A percentile compares a stretch with the other conserved stretches of the same genome.
These are phyloP conservation scores for Chrysanthemum makinoi DNA, from an alignment of 129 eudicot species.

Conservation along the genomic window DNA sequence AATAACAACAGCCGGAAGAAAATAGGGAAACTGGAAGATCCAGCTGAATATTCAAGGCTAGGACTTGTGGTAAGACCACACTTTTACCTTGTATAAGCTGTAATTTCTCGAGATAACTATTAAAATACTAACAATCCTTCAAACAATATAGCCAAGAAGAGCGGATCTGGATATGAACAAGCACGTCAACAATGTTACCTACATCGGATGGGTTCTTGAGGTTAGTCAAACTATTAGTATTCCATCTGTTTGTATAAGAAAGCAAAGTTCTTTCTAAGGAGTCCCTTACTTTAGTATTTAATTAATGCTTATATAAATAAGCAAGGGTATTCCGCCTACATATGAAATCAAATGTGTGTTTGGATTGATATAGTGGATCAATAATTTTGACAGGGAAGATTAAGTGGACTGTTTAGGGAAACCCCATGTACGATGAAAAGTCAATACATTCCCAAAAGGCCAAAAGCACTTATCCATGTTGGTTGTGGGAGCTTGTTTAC, in stretches of 20 bases:
- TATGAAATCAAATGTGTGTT: too few species aligned
- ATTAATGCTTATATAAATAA: too few species aligned
- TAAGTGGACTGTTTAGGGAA: too few species aligned
- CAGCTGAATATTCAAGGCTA: constrained; percentile 54
- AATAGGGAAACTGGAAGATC: constrained; percentile 77
- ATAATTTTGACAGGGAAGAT: too few species aligned
- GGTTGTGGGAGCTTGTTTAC: too few species aligned
- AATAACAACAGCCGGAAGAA: constrained; percentile 66
- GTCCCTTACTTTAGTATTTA: neutral
- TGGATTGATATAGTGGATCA: too few species aligned
- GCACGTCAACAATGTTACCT: constrained; percentile 89
- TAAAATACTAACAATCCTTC: neutral
- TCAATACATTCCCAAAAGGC: too few species aligned
- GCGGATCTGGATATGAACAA: constrained; percentile 91
- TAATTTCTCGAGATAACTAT: neutral
- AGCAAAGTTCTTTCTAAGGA: neutral
- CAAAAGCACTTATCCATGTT: too few species aligned
- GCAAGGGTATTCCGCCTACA: neutral
- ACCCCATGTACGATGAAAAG: too few species aligned
- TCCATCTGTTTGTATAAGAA: constrained; percentile 4
- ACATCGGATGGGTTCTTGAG: constrained; percentile 95
- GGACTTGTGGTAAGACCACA: constrained; percentile 63
- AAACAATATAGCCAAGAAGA: constrained; percentile 67
- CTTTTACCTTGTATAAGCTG: neutral
- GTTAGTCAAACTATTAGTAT: constrained; percentile 29